Base-by-base conservation (phyloP, 192 early-diverging fungal genomes). In the Dissophora globulifera region DNA sequence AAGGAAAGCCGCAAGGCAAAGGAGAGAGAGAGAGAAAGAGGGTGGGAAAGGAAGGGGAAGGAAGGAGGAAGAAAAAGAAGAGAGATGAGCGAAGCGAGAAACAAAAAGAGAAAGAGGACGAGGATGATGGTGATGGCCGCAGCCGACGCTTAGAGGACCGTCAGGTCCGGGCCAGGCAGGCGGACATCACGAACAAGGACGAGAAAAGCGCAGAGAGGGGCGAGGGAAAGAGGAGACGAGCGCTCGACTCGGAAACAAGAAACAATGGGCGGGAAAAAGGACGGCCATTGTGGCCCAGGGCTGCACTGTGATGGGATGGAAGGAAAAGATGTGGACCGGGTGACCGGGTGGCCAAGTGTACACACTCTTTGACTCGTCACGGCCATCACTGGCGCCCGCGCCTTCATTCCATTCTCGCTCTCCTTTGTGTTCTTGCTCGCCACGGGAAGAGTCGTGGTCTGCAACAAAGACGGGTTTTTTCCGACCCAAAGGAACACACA, bases 221-320 rank as follows among this genome's bases (percentile, higher is more conserved):
- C 17, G 40, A 45, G 13, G 19, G 17, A 42, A 23, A 40, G 35
- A 22, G 38, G 8, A 42, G 26, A 22, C 6, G 32, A 19, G 20
- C 17, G 26, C 11, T 12, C 11, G 48, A 23, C 17, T 7, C 12
- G 48, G 48, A 2, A 50, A 2, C 2, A 8, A 50, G 29, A 30
- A 31, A 30, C 30, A 52, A 17, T 30, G 50, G 50, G 50, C 50
- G 50, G 50, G 50, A 52, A 52, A 52, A 30, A 52, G 29, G 17
- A 30, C n/a, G n/a, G 4, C 46, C 9, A 48, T 16, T n/a, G 46
- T 48, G 19, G n/a, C 22, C 6, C 46, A 20, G 11, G 46, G 6
- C 6, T n/a, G 46, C 22, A 48, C 22, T 10, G n/a, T n/a, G n/a
- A n/a, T n/a, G n/a, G n/a, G n/a, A n/a, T n/a, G n/a, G n/a, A n/a